Evolutionary conservation across 306 rosid genomes (phyloP).

Genomic region (Betula pendula): DNA sequence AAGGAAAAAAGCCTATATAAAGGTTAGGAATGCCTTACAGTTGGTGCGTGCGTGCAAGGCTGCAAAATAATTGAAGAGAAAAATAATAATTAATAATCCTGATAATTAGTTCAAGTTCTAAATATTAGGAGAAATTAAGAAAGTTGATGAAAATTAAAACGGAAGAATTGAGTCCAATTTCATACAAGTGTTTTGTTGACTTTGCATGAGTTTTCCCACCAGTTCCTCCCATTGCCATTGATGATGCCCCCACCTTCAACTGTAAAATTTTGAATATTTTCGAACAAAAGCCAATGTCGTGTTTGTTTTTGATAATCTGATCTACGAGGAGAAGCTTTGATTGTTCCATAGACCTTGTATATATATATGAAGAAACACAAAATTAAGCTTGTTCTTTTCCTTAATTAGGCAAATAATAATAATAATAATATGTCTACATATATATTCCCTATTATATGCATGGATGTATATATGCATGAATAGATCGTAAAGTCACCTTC

Average conservation of each 20-base stretch:
- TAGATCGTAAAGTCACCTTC: conserved; percentile 34
- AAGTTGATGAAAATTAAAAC: background rate
- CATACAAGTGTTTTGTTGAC: conserved; percentile 51
- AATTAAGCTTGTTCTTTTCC: background rate
- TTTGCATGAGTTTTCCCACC: conserved; percentile 92
- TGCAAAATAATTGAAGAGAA: conserved; percentile 31
- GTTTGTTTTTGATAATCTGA: conserved; percentile 49
- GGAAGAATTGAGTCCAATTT: background rate
- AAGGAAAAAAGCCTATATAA: too few relatives aligned
- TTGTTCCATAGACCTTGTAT: conserved; percentile 60
- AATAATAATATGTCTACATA: background rate
- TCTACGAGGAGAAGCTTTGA: conserved; percentile 57
- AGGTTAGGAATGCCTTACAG: conserved; percentile 45
- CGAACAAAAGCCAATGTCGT: conserved; percentile 56
- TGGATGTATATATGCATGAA: background rate
- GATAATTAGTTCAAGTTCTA: background rate
- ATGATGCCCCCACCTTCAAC: conserved; percentile 70
- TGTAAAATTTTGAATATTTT: conserved; percentile 33
- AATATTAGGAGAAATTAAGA: background rate
- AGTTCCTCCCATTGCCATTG: conserved; percentile 74
- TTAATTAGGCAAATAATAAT: background rate
- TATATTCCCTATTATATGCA: background rate
- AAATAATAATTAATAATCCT: background rate
- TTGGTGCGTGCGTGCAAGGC: conserved; percentile 76
- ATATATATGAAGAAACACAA: background rate